Conservation (phyloP, 495 filamentous ascomycete species). For the Xylaria cubensis region DNA sequence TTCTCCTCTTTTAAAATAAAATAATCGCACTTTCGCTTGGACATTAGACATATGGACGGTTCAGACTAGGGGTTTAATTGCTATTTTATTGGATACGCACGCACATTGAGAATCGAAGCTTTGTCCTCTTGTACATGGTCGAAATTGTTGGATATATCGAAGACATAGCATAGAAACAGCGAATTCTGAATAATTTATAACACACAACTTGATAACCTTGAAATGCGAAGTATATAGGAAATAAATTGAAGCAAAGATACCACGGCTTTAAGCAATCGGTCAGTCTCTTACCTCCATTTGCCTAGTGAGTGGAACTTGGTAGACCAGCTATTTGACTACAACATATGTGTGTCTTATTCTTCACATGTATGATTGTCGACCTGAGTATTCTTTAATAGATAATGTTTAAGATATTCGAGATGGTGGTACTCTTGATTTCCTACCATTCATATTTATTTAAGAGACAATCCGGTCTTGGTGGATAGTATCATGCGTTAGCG, state of each 20-base stretch:
- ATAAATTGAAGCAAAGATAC: not conserved
- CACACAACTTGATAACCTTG: too few relatives aligned
- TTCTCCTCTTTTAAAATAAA: conserved; percentile 40
- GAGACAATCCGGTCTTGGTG: too few relatives aligned
- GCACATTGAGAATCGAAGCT: not conserved
- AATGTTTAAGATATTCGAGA: too few relatives aligned
- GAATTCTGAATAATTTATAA: not conserved
- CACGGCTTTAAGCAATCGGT: not conserved
- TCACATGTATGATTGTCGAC: too few relatives aligned
- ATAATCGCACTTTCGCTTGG: conserved; percentile 11
- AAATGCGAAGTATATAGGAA: not conserved
- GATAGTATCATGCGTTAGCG: not conserved
- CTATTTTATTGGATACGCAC: not conserved
- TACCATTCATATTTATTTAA: too few relatives aligned
- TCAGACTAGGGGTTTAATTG: not conserved
- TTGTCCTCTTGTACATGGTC: not conserved
- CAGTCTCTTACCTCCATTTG: not conserved
- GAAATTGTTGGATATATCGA: not conserved
- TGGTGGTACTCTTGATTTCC: too few relatives aligned
- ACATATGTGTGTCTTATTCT: too few relatives aligned
- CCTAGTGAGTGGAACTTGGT: too few relatives aligned
- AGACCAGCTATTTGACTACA: too few relatives aligned
- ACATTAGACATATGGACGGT: conserved; percentile 13
- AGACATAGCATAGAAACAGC: conserved; percentile 6
- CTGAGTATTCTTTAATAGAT: too few relatives aligned